Base-by-base conservation (phyloP, 257 asterid genomes). In the Rhazya stricta region DNA sequence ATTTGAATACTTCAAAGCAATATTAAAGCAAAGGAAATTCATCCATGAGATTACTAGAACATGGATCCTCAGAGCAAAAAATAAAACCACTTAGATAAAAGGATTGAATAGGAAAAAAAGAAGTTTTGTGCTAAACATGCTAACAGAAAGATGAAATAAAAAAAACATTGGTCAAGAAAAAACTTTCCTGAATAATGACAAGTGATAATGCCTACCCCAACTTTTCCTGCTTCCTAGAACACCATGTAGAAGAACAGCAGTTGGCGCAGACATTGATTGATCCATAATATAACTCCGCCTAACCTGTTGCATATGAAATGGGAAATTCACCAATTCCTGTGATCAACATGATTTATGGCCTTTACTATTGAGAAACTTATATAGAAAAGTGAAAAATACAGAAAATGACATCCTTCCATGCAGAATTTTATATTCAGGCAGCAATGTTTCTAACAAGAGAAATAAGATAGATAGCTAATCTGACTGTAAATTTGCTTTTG, bases 171-270 rank as follows among this genome's bases (percentile, higher is more conserved):
- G 7, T n/a, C 3, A 19, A 3, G 51, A 67, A 11, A 67, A 67
- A 23, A n/a, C n/a, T 1, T 67, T 11, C 9, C 13, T 46, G 23
- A 25, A 16, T 9, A 29, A 54, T 45, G 13, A 19, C 39, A 32
- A 37, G 34, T 61, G 42, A 76, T 29, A 56, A 30, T 53, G 57
- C 84, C 45, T 75, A 92, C 97, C 98, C 99, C 97, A 94, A 73
- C 92, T 94, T 87, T 94, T 94, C 88, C 99, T 88, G 94, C 97
- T 78, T 69, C 99, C 99, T 41, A 94, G 86, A 84, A 94, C 92
- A 74, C 99, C 99, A 84, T 94, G 99, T 87, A 94, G 79, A 81
- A 94, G 96, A 82, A 94, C 91, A 77, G 97, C 98, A 69, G 98
- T 94, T 73, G 97, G 99, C 41, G 99, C 85, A 71, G 98, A 96